Evolutionary conservation across 306 rosid species (phyloP).

Genomic region (Glycine latifolia): DNA sequence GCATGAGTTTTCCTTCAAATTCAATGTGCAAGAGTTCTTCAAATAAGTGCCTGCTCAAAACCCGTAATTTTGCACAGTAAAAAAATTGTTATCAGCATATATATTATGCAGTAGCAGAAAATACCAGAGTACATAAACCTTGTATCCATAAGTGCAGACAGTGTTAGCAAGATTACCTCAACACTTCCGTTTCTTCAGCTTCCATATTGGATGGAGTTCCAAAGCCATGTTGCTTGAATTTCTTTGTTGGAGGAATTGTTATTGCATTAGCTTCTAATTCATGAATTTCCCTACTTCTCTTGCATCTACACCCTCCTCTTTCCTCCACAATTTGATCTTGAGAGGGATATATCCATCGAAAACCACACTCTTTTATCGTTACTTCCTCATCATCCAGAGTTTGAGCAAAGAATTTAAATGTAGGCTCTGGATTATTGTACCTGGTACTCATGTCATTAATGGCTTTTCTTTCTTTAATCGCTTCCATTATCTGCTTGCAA

Average conservation of each 20-base stretch:
- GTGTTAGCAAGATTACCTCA: neutral
- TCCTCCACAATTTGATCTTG: too few relatives aligned
- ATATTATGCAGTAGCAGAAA: neutral
- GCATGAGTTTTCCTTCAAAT: neutral
- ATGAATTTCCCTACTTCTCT: neutral
- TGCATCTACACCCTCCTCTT: too few relatives aligned
- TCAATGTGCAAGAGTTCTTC: neutral
- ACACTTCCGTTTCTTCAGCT: neutral
- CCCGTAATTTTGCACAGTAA: neutral
- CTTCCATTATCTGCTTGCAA: constrained; percentile 8
- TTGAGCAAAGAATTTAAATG: constrained; percentile 30
- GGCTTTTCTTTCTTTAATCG: neutral
- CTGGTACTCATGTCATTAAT: neutral
- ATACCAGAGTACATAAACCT: neutral
- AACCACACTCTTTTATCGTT: too few relatives aligned
- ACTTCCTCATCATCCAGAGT: too few relatives aligned
- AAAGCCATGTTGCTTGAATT: neutral
- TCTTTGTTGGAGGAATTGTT: neutral
- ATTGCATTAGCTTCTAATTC: neutral
- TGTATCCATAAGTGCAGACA: too few relatives aligned
- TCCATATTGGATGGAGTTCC: neutral
- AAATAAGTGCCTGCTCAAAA: too few relatives aligned
- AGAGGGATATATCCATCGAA: too few relatives aligned
- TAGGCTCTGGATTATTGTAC: neutral
- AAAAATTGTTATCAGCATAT: too few relatives aligned